Evolutionary conservation across 345 rosid genomes (phyloP).

Genomic region (Passiflora organensis): DNA sequence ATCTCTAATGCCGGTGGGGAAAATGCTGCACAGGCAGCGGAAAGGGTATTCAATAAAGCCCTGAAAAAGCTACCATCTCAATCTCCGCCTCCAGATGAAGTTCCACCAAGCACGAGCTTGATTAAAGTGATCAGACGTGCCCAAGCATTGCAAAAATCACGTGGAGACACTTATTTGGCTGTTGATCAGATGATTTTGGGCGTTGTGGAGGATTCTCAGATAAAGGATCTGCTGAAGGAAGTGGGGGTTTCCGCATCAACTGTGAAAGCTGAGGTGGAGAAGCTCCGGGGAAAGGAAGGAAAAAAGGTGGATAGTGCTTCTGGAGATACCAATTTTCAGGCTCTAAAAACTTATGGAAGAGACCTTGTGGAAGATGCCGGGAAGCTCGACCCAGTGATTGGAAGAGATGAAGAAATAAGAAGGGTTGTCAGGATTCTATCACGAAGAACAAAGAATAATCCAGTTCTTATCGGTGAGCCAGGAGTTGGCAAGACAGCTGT

Average conservation of each 20-base stretch:
- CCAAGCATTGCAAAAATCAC: constrained; percentile 60
- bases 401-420: constrained; percentile 82
- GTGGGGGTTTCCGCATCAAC: constrained; percentile 49
- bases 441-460: constrained; percentile 87
- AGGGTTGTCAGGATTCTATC: constrained; percentile 81
- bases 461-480: constrained; percentile 90
- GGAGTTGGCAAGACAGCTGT: constrained; percentile 97
- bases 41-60: constrained; percentile 64
- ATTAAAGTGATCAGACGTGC: constrained; percentile 69
- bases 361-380: constrained; percentile 92
- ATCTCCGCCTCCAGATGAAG: constrained; percentile 66
- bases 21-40: constrained; percentile 49
- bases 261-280: constrained; percentile 73
- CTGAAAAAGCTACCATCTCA: constrained; percentile 78
- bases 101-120: constrained; percentile 66
- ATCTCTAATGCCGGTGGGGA: constrained; percentile 53
- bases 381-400: constrained; percentile 90
- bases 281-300: constrained; percentile 83
- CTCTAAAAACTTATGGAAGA: constrained; percentile 83
- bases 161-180: constrained; percentile 67
- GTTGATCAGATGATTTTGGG: constrained; percentile 76
- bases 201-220: constrained; percentile 80
- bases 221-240: constrained; percentile 60
- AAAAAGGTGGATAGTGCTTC: constrained; percentile 87
- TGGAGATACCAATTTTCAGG: constrained; percentile 70